Conservation (phyloP, 352 stramenopile species). For the Pythium inflatum region DNA sequence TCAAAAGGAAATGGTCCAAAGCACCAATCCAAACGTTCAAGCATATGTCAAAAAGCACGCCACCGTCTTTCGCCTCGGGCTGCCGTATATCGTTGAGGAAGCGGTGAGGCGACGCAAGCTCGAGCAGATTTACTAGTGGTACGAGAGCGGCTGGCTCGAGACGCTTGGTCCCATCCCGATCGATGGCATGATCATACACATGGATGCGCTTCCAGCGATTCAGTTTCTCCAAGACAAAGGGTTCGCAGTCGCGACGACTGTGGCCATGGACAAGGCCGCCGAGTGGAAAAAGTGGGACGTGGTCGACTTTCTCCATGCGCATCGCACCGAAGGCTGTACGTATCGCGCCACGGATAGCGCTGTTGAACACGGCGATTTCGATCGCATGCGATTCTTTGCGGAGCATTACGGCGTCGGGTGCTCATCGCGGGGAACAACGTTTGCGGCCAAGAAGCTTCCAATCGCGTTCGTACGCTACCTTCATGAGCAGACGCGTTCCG, state of each 20-base stretch:
- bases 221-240: not conserved
- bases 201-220: no score
- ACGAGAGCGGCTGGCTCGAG: no score
- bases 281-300: not conserved
- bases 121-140: no score
- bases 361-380: not conserved
- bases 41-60: no score
- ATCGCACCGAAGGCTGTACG: not conserved
- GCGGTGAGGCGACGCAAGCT: no score
- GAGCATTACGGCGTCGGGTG: not conserved
- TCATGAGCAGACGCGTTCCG: not conserved
- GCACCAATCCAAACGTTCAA: no score
- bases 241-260: not conserved
- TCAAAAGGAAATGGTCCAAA: no score
- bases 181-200: no score
- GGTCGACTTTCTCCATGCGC: not conserved
- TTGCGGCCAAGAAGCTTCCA: not conserved
- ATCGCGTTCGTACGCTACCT: not conserved
- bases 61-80: no score
- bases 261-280: not conserved
- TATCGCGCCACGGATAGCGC: not conserved
- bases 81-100: no score
- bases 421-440: not conserved
- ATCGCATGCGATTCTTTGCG: not conserved
- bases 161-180: no score